Percentiles rank a stretch among this genome's conserved stretches.
phyloP scores from a whole-genome alignment of 1,284 basidiomycete species.

The Naganishia albida region DNA sequence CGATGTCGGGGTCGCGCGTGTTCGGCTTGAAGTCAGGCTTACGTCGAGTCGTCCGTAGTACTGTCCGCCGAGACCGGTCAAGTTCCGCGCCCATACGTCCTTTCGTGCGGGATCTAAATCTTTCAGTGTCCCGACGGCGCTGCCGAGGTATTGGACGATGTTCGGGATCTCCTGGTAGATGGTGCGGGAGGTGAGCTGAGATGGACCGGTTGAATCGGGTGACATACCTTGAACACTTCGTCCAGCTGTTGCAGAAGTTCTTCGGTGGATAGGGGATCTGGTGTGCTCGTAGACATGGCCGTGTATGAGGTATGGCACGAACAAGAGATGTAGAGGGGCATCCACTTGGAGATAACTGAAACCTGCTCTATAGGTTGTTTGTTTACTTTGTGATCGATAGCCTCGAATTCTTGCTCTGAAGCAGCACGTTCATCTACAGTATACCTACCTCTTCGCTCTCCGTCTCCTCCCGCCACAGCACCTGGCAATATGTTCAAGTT shows the following conservation, averaged over 20 bases:
- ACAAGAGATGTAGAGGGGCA: not conserved
- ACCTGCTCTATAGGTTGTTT: not conserved
- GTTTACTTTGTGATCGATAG: constrained; percentile 27
- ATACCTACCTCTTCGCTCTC: not conserved
- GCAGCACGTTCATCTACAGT: not conserved
- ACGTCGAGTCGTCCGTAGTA: constrained; percentile 32
- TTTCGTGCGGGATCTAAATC: constrained; percentile 23
- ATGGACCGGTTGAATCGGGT: not conserved
- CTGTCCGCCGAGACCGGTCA: constrained; percentile 29
- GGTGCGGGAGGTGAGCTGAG: not conserved
- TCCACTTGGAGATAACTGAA: not conserved
- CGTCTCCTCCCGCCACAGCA: no score
- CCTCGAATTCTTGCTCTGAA: constrained; percentile 9
- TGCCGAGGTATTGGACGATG: constrained; percentile 28
- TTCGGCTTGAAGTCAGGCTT: not conserved
- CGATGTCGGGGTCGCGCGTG: no score
- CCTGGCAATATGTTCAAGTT: constrained; percentile 43
- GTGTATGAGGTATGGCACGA: not conserved
- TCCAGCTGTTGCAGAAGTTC: constrained; percentile 25
- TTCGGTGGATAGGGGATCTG: constrained; percentile 12
- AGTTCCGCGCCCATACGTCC: constrained; percentile 31
- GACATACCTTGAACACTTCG: constrained; percentile 22
- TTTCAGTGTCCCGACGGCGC: constrained; percentile 24
- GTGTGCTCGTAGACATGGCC: not conserved
- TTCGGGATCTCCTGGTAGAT: constrained; percentile 25